Conservation (phyloP, 768 basidiomycete species). For the Agrocybe praecox region DNA sequence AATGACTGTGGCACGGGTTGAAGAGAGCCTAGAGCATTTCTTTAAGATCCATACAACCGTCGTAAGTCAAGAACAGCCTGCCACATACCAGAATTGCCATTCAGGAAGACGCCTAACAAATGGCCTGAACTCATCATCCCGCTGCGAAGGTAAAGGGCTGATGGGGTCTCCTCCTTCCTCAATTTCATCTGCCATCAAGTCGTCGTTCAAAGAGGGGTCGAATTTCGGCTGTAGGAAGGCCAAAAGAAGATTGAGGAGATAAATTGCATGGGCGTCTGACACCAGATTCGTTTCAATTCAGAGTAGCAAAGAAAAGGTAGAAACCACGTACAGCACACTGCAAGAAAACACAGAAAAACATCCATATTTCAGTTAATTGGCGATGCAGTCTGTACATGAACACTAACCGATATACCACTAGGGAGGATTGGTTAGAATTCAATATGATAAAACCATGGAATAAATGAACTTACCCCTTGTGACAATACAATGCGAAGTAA, state of each 20-base stretch:
- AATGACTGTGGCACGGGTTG: conserved; percentile 86
- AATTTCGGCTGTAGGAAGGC: conserved; percentile 98
- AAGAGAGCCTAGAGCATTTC: conserved; percentile 69
- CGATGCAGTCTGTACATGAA: background rate
- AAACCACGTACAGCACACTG: conserved; percentile 61
- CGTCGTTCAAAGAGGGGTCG: conserved; percentile 94
- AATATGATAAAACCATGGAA: conserved; percentile 6
- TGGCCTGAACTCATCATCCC: conserved; percentile 95
- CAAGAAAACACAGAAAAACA: background rate
- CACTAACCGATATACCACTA: conserved; percentile 93
- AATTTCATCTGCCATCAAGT: conserved; percentile 91
- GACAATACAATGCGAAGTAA: conserved; percentile 82
- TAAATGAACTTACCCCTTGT: conserved; percentile 73
- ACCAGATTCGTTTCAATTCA: background rate
- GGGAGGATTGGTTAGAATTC: conserved; percentile 9
- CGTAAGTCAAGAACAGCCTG: background rate
- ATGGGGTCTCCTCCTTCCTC: conserved; percentile 82
- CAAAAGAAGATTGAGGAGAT: conserved; percentile 92
- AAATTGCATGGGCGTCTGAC: conserved; percentile 89
- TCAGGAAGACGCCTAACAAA: conserved; percentile 95
- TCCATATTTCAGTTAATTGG: background rate
- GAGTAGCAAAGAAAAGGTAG: background rate
- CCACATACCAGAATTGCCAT: conserved; percentile 89
- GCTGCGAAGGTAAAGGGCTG: conserved; percentile 62
- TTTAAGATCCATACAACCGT: no score